Evolutionary conservation across 495 filamentous ascomycete genomes (phyloP).

Genomic region (Chaetomium fimeti): DNA sequence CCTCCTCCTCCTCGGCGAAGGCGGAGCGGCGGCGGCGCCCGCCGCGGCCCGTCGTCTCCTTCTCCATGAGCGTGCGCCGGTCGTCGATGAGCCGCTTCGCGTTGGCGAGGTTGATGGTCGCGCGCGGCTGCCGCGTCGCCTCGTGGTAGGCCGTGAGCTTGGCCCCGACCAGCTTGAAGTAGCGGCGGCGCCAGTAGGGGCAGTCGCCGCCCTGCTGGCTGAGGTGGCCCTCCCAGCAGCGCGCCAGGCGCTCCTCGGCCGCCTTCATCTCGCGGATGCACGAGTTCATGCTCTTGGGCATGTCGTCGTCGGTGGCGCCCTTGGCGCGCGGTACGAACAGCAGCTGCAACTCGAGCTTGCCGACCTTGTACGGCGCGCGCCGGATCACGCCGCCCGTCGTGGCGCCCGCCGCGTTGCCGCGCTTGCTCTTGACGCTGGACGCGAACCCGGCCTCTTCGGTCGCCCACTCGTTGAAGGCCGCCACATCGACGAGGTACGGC

Average conservation of each 20-base stretch:
- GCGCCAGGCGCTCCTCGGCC: conserved; percentile 69
- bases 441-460: conserved; percentile 68
- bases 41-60: conserved; percentile 68
- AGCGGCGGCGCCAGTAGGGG: conserved; percentile 96
- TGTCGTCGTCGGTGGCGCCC: conserved; percentile 85
- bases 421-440: conserved; percentile 86
- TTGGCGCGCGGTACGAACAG: conserved; percentile 91
- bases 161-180: conserved; percentile 88
- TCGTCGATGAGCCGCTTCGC: conserved; percentile 94
- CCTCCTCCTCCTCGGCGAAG: conserved; percentile 97
- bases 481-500: conserved; percentile 79
- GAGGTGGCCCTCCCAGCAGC: conserved; percentile 80
- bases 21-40: conserved; percentile 85
- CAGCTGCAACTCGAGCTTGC: conserved; percentile 87
- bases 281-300: conserved; percentile 97
- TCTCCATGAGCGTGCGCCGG: conserved; percentile 74
- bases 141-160: conserved; percentile 97
- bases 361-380: conserved; percentile 88
- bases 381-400: conserved; percentile 45
- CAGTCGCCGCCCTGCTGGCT: conserved; percentile 98
- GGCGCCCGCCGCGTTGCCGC: conserved; percentile 51
- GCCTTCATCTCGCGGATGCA: conserved; percentile 90
- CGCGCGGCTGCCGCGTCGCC: conserved; percentile 87
- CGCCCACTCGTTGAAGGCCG: conserved; percentile 98
- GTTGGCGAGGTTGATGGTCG: conserved; percentile 94